phyloP scores from a whole-genome alignment of 306 rosid species.

The Cicer cuneatum region DNA sequence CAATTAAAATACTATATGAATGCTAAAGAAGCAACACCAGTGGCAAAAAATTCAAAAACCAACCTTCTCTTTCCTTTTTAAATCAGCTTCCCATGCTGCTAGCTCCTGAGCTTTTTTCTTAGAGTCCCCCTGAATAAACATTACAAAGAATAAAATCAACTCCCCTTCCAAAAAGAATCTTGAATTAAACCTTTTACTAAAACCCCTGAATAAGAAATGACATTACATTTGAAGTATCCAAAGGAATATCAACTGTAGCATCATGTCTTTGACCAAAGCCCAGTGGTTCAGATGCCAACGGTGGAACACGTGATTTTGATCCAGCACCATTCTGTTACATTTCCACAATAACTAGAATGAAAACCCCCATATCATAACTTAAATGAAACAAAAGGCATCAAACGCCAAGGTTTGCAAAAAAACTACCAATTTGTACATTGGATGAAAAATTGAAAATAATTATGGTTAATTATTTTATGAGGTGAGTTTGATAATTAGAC shows the following conservation, averaged over 20 bases:
- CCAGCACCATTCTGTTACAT: constrained; percentile 72
- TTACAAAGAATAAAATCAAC: constrained; percentile 41
- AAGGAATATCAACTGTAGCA: constrained; percentile 89
- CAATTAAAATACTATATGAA: constrained; percentile 36
- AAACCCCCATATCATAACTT: constrained; percentile 9
- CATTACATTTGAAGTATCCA: constrained; percentile 74
- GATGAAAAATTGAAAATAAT: constrained; percentile 32
- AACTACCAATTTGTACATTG: constrained; percentile 3
- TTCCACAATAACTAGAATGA: constrained; percentile 33
- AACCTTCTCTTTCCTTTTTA: constrained; percentile 85
- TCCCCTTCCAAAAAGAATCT: constrained; percentile 23
- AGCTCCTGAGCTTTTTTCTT: constrained; percentile 83
- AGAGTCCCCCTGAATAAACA: constrained; percentile 65
- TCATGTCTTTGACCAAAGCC: constrained; percentile 91
- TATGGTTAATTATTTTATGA: background rate
- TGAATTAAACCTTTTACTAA: constrained; percentile 12
- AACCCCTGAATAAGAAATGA: constrained; percentile 25
- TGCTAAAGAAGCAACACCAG: constrained; percentile 1
- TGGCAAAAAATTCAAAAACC: constrained; percentile 8
- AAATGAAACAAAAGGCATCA: constrained; percentile 36
- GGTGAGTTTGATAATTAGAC: background rate
- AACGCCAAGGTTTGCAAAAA: constrained; percentile 18
- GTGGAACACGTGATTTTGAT: constrained; percentile 76
- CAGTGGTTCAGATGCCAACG: constrained; percentile 64
- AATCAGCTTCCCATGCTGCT: constrained; percentile 93